Conservation (phyloP, 371 early-diverging fungal genomes). For the Thermomucor indicae-seudaticae region DNA sequence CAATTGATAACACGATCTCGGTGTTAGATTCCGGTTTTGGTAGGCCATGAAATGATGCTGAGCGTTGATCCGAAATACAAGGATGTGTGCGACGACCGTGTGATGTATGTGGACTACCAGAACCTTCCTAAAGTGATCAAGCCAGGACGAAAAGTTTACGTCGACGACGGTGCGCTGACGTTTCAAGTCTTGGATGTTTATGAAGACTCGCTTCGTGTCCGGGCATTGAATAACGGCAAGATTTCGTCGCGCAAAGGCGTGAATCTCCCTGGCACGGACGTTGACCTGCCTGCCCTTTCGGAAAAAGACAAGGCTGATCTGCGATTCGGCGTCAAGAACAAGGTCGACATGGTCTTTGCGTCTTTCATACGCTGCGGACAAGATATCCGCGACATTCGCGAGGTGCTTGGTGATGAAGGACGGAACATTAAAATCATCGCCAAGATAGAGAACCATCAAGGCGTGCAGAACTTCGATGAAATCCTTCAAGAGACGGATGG, state of each 20-base stretch:
- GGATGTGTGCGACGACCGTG: slow-evolving; percentile 60
- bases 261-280: slow-evolving; percentile 80
- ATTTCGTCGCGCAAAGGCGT: slow-evolving; percentile 81
- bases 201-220: slow-evolving; percentile 59
- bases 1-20: background rate
- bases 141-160: slow-evolving; percentile 80
- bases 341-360: slow-evolving; percentile 95
- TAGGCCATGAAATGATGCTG: slow-evolving; percentile 75
- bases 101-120: slow-evolving; percentile 82
- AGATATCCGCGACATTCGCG: slow-evolving; percentile 85
- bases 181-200: slow-evolving; percentile 67
- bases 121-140: slow-evolving; percentile 75
- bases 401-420: slow-evolving; percentile 77
- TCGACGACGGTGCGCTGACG: slow-evolving; percentile 79
- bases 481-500: slow-evolving; percentile 95
- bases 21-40: slow-evolving; percentile 46
- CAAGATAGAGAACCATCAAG: slow-evolving; percentile 96
- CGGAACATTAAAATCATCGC: slow-evolving; percentile 89
- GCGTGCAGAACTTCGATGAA: slow-evolving; percentile 95
- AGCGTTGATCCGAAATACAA: slow-evolving; percentile 69
- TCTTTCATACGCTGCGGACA: slow-evolving; percentile 93
- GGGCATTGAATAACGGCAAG: slow-evolving; percentile 66
- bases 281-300: slow-evolving; percentile 91
- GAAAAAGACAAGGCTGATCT: slow-evolving; percentile 94
- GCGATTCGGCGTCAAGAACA: slow-evolving; percentile 88